Base-by-base conservation (phyloP, 768 basidiomycete species). In the Cytidiella melzeri region DNA sequence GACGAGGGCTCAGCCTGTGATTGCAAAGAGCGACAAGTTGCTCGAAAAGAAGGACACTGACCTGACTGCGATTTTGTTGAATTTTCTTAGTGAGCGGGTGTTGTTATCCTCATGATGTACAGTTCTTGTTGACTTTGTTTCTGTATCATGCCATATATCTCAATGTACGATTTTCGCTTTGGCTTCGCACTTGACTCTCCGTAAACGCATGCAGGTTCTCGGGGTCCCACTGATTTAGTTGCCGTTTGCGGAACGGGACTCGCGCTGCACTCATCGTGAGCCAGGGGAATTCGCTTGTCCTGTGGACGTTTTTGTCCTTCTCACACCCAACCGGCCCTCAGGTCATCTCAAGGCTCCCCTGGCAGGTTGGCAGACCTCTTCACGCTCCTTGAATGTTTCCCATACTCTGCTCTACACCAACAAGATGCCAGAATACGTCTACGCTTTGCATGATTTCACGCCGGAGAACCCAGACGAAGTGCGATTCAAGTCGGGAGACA, bases 401-500 rank as follows among this genome's bases (percentile, higher is more conserved):
- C 20, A 38, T 26, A 37, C 38, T 23, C 38, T 40, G 23, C 18
- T 24, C 11, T 25, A 25, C 21, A 18, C 23, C 5, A 15, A 9
- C 42, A 38, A 24, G 15, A 90, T 90, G 88, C 73, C 79, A 18
- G 83, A 88, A 58, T 89, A 87, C 70, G 90, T 93, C 45, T 92
- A 88, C 59, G 92, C 87, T 1, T 71, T 91, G 12, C 91, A 95
- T 63, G 84, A 87, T 58, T 98, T 97, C 58, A 59, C 69, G 3
- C 94, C 96, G 3, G 93, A 99, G 71, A 81, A 97, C 66, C 88
- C 89, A 45, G 96, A 99, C 67, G 96, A 99, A 68, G 77, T 98
- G 34, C 59, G 81, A 1, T 96, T 98, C 64, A 73, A 69, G 38
- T 83, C 83, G 3, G 94, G 94, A 2, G 92, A 98, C 57, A 73